Evolutionary conservation across 495 filamentous ascomycete genomes (phyloP).

Genomic region (Xylaria castorea): DNA sequence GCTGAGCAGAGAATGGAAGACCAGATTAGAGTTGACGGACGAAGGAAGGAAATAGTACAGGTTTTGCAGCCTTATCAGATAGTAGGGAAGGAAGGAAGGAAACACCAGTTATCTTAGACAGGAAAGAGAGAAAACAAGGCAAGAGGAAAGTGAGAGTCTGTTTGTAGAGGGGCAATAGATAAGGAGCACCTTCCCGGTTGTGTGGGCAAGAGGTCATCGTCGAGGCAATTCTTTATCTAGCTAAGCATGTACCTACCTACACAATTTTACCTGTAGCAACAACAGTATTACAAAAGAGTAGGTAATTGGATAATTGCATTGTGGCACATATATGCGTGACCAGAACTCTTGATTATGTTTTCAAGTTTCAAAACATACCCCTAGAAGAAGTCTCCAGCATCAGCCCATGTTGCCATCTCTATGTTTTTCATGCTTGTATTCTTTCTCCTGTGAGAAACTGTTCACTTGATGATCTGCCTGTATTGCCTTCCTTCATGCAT

Average conservation of each 20-base stretch:
- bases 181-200: neutral
- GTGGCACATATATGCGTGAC: neutral
- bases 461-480: neutral
- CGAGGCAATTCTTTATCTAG: neutral
- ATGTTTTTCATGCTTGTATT: neutral
- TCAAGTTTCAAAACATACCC: neutral
- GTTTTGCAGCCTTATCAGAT: neutral
- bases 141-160: neutral
- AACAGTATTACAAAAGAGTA: neutral
- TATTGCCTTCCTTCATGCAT: neutral
- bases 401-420: neutral
- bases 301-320: neutral
- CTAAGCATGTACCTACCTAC: neutral
- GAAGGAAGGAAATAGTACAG: neutral
- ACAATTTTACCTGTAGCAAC: neutral
- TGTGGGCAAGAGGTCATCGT: neutral
- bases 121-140: neutral
- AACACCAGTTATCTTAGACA: neutral
- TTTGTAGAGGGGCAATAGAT: constrained; percentile 9
- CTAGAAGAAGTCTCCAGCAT: neutral
- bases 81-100: neutral
- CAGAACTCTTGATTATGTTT: neutral
- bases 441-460: neutral
- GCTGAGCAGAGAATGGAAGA: neutral
- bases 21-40: neutral